Evolutionary conservation across 108 stramenopile genomes (phyloP).

Genomic region (Fragilaria crotonensis): DNA sequence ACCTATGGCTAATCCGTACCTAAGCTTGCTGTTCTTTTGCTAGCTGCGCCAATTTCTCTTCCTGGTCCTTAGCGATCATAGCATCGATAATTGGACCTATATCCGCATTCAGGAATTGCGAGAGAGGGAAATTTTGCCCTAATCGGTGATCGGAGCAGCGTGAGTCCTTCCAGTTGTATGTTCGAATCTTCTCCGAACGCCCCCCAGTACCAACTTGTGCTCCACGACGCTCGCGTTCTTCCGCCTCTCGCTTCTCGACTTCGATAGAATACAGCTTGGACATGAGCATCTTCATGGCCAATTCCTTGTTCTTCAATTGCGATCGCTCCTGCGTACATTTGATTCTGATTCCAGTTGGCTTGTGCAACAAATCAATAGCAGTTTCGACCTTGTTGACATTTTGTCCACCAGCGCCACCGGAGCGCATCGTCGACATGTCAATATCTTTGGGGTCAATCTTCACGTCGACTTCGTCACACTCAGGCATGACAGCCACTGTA

Average conservation of each 20-base stretch:
- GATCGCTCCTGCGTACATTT: conserved; percentile 96
- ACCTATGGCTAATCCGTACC: no score
- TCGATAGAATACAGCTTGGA: conserved; percentile 84
- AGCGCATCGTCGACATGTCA: conserved; percentile 83
- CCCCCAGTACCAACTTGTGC: conserved; percentile 94
- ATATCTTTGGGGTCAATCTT: conserved; percentile 84
- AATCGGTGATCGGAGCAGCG: conserved; percentile 91
- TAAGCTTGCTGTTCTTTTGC: no score
- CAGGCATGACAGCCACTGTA: conserved; percentile 91
- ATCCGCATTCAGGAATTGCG: conserved; percentile 67
- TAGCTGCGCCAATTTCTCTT: conserved; percentile 80
- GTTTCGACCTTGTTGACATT: conserved; percentile 99
- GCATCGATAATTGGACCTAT: conserved; percentile 69
- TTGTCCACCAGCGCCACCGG: conserved; percentile 97
- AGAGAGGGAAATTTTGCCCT: conserved; percentile 78
- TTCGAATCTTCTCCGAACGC: conserved; percentile 91
- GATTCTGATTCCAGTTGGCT: conserved; percentile 94
- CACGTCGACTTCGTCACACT: conserved; percentile 78
- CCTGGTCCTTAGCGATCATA: conserved; percentile 78
- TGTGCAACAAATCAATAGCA: conserved; percentile 91
- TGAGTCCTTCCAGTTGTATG: conserved; percentile 98
- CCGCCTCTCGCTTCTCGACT: conserved; percentile 73
- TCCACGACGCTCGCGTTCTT: conserved; percentile 72
- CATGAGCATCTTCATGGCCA: conserved; percentile 93
- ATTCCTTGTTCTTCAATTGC: conserved; percentile 91